Base-by-base conservation (phyloP, 345 rosid species). In the Durio zibethinus region DNA sequence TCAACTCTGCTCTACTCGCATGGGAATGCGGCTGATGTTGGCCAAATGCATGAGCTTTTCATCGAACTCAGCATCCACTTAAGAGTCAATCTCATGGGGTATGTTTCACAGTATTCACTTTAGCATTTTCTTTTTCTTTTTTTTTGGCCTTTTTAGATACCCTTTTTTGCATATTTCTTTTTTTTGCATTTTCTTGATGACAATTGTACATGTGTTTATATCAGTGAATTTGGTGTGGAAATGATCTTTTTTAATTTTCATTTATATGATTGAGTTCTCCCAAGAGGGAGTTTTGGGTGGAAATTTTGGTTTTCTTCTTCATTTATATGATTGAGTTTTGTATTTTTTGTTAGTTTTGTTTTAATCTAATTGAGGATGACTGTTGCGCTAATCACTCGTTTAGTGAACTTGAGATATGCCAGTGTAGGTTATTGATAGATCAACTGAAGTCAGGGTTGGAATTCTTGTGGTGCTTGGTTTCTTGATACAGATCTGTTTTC, bases 71-170 rank as follows among this genome's bases (percentile, higher is more conserved):
- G 99, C 88, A 87, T 93, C 79, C 98, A 87, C 85, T 85, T 94
- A 84, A 87, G 96, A 40, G 96, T 94, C 84, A 94, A 94, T 88
- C 83, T 94, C 71, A 82, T 93, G 95, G 98, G 99, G 99, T 93
- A 86, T 47, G 74, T 84, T 56, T 45, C 16, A 36, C 53, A 18
- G 31, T 69, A 59, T 65, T 56, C 33, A n/a, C n/a, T n/a, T n/a
- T n/a, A n/a, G n/a, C n/a, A n/a, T n/a, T n/a, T n/a, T n/a, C n/a
- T n/a, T n/a, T n/a, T n/a, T n/a, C n/a, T 59, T 12, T 40, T n/a
- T 3, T 11, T 14, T 42, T 67, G 33, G 2, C 29, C 25, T 60
- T 60, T 59, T 59, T 27, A 15, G 12, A 40, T 33, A 7, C 25
- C 54, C 29, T 21, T 42, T 59, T 78, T 38, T 38, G n/a, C 36